Base-by-base conservation (phyloP, 768 basidiomycete species). In the Lepiota subincarnata region DNA sequence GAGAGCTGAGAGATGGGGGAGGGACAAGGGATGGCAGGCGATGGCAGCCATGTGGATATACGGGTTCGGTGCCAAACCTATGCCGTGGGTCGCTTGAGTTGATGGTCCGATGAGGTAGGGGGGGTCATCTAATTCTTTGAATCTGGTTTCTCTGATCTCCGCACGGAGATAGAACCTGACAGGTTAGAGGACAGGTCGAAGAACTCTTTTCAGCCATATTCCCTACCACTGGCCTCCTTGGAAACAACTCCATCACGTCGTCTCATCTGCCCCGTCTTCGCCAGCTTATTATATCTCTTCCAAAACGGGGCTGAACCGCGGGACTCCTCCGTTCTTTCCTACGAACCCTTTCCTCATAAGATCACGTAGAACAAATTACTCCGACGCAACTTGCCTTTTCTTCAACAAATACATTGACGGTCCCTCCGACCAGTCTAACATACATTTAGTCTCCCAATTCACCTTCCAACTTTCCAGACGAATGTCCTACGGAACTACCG, bases 401-500 rank as follows among this genome's bases (percentile, higher is more conserved):
- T 65, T 69, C 66, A 62, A 50, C 57, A 54, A 56, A 50, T 49
- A 64, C 62, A 59, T 54, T 66, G 53, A 55, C 60, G 41, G 46
- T 62, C 59, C 57, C 57, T 38, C 51, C 60, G 56, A 47, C 55
- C 58, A 58, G 55, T 57, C 56, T 35, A 60, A 53, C 57, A 34
- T 47, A 54, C 45, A 54, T 53, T 46, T 53, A 53, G 46, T 40
- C 53, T 47, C 52, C 40, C 45, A 41, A 41, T 54, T 22, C n/a
- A 41, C 55, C 24, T 61, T 47, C 51, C 28, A 52, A 4, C 36
- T n/a, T 47, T 37, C 49, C 14, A 48, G 39, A 43, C 62, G 58
- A 61, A 83, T 84, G 82, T 77, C 80, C 52, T 74, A 76, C 66
- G 70, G 70, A 67, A 74, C 73, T 58, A 72, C 75, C 16, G 71